Percentiles rank a stretch among this genome's conserved stretches.
Conservation (phyloP, 1,284 basidiomycete species). For the Athelia sp. region DNA sequence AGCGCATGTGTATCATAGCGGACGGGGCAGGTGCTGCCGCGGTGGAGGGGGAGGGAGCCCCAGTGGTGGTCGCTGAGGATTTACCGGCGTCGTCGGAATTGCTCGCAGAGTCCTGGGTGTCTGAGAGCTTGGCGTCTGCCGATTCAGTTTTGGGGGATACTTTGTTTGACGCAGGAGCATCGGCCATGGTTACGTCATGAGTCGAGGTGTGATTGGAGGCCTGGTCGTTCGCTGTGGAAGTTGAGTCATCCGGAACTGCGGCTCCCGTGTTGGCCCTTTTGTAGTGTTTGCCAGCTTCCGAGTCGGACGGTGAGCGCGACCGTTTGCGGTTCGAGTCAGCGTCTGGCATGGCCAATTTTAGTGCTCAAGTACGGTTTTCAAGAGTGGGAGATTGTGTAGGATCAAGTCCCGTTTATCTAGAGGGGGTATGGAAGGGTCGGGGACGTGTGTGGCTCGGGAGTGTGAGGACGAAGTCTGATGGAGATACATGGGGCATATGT, state of each 20-base stretch:
- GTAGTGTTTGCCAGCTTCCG: constrained; percentile 69
- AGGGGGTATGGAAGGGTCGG: constrained; percentile 26
- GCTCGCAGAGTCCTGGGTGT: constrained; percentile 22
- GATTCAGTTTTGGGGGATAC: constrained; percentile 41
- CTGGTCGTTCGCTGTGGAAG: constrained; percentile 31
- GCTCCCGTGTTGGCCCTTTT: constrained; percentile 80
- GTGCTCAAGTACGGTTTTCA: constrained; percentile 41
- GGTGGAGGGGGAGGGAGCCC: constrained; percentile 37
- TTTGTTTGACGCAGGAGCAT: constrained; percentile 39
- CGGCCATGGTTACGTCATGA: constrained; percentile 59
- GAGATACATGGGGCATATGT: background rate
- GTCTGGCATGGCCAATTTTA: constrained; percentile 71
- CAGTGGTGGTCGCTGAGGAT: constrained; percentile 19
- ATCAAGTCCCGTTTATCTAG: constrained; percentile 31
- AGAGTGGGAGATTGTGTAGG: constrained; percentile 31
- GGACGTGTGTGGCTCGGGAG: constrained; percentile 27
- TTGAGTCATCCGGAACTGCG: constrained; percentile 55
- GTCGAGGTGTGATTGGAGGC: constrained; percentile 28
- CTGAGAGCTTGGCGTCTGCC: constrained; percentile 20
- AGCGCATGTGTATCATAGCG: constrained; percentile 87
- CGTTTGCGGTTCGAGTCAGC: constrained; percentile 77
- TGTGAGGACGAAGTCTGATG: constrained; percentile 24
- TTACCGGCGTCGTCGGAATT: constrained; percentile 24
- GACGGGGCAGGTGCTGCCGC: constrained; percentile 42
- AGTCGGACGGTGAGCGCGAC: constrained; percentile 80